Evolutionary conservation across 1,284 basidiomycete genomes (phyloP).

Genomic region (Lentinula novae-zelandiae): DNA sequence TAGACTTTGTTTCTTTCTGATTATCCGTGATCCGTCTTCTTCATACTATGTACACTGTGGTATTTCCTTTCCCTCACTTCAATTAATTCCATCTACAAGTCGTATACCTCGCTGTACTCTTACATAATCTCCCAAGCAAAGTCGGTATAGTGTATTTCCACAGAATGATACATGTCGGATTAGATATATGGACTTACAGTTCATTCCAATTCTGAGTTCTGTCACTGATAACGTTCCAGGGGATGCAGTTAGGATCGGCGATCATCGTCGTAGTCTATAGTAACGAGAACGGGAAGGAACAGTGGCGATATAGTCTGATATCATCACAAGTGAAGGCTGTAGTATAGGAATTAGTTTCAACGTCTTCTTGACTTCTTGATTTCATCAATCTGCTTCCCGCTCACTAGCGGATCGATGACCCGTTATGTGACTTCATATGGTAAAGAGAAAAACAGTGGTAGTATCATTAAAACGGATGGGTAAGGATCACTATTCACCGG

Average conservation of each 20-base stretch:
- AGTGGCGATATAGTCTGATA: background rate
- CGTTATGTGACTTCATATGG: too few species aligned
- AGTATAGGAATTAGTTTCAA: background rate
- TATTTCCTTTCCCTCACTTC: too few species aligned
- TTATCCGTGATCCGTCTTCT: too few species aligned
- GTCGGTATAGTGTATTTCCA: background rate
- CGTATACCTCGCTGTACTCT: background rate
- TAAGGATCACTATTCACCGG: background rate
- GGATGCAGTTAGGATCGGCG: background rate
- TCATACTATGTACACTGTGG: too few species aligned
- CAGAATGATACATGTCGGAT: background rate
- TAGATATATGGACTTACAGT: too few species aligned
- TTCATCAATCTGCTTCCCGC: slow-evolving; percentile 6
- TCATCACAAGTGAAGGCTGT: too few species aligned
- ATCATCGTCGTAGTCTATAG: background rate
- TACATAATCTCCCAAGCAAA: background rate
- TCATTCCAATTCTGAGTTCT: background rate
- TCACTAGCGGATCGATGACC: background rate
- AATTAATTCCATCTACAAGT: too few species aligned
- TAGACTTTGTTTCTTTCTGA: too few species aligned
- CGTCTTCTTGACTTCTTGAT: background rate
- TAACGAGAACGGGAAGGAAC: background rate
- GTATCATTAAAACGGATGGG: background rate
- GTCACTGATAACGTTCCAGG: slow-evolving; percentile 3
- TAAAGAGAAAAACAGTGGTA: too few species aligned